Base-by-base conservation (phyloP, 225 moss, liverwort and hornwort species). In the Antitrichia curtipendula region DNA sequence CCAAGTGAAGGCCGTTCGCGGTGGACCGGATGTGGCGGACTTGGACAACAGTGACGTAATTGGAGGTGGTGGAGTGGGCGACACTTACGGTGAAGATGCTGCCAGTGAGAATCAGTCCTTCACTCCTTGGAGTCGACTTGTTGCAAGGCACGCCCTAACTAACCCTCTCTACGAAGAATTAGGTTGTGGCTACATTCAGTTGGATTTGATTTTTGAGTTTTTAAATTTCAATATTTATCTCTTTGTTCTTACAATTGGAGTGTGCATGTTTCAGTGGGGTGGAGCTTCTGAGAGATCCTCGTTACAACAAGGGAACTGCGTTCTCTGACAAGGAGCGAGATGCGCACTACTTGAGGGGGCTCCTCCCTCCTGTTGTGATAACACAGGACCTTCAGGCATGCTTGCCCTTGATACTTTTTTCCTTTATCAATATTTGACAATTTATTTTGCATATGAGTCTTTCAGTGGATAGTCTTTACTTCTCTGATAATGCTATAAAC, bases 291-390 rank as follows among this genome's bases (percentile, higher is more conserved):
- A 92, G 96, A 86, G 95, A 96, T 81, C 96, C 96, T 34, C 95
- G 95, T 29, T 96, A 90, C 85, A 96, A 96, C 89, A 96, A 96
- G 63, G 96, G 96, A 24, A 94, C 95, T 87, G 95, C 96, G 13
- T 96, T 96, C 16, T 79, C 86, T 24, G 94, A 95, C n/a, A 38
- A 89, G 75, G 96, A 96, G 89, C 94, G 96, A 69, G 93, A 95
- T 50, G 78, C 91, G 63, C 96, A 95, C 79, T 96, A 96, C 89
- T 91, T 96, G 91, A 91, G 93, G 82, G 96, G 96, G 12, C 95
- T 96, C 36, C 92, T 96, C 2, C 96, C 96, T n/a, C 96, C 96
- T 76, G 93, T 89, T 59, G 92, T 95, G 88, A 80, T 95, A 76
- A 64, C 91, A n/a, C 96, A 95, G 83, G 95, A 96, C 31, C 83